Evolutionary conservation across 2,329 filamentous ascomycete species (phyloP), one percentile per base, ranked within the genome.

Genomic region (Hymenoscyphus fraxineus): DNA sequence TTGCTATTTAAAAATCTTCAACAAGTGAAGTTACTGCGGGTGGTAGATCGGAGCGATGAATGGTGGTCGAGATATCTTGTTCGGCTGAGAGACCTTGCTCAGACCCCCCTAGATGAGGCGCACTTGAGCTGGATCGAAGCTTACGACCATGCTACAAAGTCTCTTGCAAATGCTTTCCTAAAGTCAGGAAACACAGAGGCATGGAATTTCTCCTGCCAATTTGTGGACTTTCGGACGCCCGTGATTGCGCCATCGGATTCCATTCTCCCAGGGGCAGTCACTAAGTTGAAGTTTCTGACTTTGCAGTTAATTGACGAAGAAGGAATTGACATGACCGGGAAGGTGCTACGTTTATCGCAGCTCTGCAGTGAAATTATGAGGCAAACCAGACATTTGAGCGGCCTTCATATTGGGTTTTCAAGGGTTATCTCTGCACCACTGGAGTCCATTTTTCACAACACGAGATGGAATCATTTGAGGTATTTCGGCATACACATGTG

Each of bases 401-500:
- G 85, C 22, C 78, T 90, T 19, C 86, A 90, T 69, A 79, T 90
- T 40, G 86, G 87, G 3, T 90, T 89, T 68, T 84, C 85, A 0
- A 81, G 82, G 6, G 80, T 83, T 0, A 75, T 89, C 2, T 81
- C 80, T 27, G 73, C 89, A 22, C 79, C 80, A 5, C 78, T 90
- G 2, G 84, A 88, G 65, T 79, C 82, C 6, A 79, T 90, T 31
- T 89, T 90, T 71, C 86, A 89, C 70, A 77, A 83, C 64, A 80
- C 87, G 7, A 79, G 80, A 55, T 89, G 86, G 85, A 80, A 83
- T 15, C 83, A 83, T 40, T 77, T 90, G 5, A 80, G 85, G 40
- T 85, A 86, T 1, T 83, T 90, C 63, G 87, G 87, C 1, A 82
- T 90, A 27, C 85, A 88, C 68, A 82, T 84, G 15, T 90, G 88